These are phyloP conservation scores for Eucalyptus cloeziana DNA, from an alignment of 345 rosid species.

Conservation along the genomic window DNA sequence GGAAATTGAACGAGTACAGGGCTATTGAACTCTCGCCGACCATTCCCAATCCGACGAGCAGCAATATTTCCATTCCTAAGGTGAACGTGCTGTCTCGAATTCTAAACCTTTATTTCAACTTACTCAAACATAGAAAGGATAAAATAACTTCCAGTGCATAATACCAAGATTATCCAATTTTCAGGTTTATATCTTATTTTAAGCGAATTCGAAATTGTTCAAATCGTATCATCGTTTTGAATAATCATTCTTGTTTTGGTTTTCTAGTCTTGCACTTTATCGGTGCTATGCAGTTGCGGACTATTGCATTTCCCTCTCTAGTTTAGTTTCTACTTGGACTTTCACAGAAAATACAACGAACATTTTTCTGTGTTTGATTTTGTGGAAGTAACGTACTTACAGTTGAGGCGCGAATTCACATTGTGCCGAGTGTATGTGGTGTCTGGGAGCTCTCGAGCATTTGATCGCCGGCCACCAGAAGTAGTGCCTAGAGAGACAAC, in stretches of 20 bases:
- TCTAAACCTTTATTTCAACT: background rate
- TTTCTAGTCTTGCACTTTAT: background rate
- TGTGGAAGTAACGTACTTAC: background rate
- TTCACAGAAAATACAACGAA: background rate
- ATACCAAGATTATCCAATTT: background rate
- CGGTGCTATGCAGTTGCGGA: background rate
- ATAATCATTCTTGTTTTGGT: background rate
- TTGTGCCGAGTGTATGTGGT: conserved; percentile 69
- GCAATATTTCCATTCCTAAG: background rate
- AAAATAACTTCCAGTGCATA: background rate
- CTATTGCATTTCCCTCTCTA: background rate
- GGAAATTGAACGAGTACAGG: conserved; percentile 90
- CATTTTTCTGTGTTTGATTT: background rate
- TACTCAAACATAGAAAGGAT: background rate
- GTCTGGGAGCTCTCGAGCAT: conserved; percentile 64
- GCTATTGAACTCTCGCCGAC: conserved; percentile 26
- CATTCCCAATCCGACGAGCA: background rate
- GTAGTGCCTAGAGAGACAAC: background rate
- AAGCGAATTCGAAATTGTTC: too few species aligned
- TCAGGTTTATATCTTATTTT: background rate
- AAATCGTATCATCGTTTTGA: too few species aligned
- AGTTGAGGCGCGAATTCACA: conserved; percentile 75
- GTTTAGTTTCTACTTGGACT: background rate
- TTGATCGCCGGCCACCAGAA: conserved; percentile 72
- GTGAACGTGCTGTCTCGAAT: background rate